Evolutionary conservation across 805 yeast species (phyloP).

Genomic region (Wickerhamiella shivajii): DNA sequence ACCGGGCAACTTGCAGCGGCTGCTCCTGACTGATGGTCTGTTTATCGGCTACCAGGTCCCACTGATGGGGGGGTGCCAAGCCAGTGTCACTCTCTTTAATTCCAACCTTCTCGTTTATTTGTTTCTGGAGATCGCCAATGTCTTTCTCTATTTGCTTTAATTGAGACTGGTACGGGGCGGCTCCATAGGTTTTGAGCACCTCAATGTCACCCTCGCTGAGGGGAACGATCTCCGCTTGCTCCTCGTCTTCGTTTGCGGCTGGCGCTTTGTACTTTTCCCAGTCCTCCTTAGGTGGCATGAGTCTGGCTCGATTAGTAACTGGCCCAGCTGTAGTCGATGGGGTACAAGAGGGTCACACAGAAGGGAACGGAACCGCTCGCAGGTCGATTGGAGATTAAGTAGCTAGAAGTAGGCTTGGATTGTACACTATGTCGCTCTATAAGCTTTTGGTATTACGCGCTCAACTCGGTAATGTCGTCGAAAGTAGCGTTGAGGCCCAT

Average conservation of each 20-base stretch:
- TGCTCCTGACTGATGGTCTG: constrained; percentile 88
- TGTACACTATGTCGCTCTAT: no score
- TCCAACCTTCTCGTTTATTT: constrained; percentile 91
- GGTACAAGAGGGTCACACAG: no score
- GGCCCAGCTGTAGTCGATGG: no score
- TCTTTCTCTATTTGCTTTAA: constrained; percentile 79
- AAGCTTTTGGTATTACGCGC: no score
- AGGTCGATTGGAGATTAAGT: no score
- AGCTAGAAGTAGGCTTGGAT: no score
- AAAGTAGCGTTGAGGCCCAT: constrained; percentile 93
- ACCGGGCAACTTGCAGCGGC: constrained; percentile 95
- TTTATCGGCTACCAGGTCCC: constrained; percentile 96
- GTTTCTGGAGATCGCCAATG: constrained; percentile 64
- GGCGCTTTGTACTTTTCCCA: constrained; percentile 97
- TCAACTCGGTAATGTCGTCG: constrained; percentile 68
- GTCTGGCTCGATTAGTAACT: no score
- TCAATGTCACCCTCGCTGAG: constrained; percentile 94
- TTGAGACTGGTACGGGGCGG: constrained; percentile 82
- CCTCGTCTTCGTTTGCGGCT: constrained; percentile 43
- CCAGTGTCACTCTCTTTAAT: constrained; percentile 83
- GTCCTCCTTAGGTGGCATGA: constrained; percentile 97
- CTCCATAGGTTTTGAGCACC: constrained; percentile 91
- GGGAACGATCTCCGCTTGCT: constrained; percentile 67
- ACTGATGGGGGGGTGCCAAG: constrained; percentile 86
- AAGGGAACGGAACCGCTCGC: no score